Evolutionary conservation across 108 stramenopile species (phyloP).

Genomic region (Conticribra weissflogii): DNA sequence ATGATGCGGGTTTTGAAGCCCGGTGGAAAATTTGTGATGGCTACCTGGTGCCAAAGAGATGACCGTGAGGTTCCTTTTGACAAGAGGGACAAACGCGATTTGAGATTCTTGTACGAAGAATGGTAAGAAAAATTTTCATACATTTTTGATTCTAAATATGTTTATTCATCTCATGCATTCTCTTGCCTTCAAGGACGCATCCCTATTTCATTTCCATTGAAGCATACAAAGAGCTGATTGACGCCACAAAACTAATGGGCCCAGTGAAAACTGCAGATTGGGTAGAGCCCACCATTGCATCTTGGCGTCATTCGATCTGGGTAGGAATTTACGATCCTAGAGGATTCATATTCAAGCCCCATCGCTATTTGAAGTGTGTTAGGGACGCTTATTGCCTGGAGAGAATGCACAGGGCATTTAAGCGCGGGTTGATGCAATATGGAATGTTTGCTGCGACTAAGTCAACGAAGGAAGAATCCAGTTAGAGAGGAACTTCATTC

Average conservation of each 20-base stretch:
- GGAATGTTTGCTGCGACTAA: slow-evolving; percentile 94
- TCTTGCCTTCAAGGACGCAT: slow-evolving; percentile 67
- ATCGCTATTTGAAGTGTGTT: slow-evolving; percentile 83
- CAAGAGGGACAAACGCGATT: slow-evolving; percentile 85
- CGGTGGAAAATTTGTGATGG: slow-evolving; percentile 95
- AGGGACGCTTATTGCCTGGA: slow-evolving; percentile 94
- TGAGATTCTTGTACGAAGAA: slow-evolving; percentile 96
- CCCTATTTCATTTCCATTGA: slow-evolving; percentile 97
- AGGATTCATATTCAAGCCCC: slow-evolving; percentile 90
- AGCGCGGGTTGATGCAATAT: slow-evolving; percentile 96
- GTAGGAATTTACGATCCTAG: slow-evolving; percentile 93
- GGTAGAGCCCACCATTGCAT: slow-evolving; percentile 87
- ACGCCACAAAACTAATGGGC: slow-evolving; percentile 88
- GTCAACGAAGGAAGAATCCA: slow-evolving; percentile 34
- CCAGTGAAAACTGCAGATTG: slow-evolving; percentile 87
- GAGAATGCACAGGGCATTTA: slow-evolving; percentile 95
- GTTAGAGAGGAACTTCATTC: too few relatives aligned
- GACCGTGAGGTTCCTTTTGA: slow-evolving; percentile 81
- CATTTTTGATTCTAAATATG: slow-evolving; percentile 1
- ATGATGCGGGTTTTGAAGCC: slow-evolving; percentile 98
- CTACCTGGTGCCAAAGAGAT: slow-evolving; percentile 97
- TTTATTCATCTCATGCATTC: background rate
- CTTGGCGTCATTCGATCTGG: slow-evolving; percentile 96
- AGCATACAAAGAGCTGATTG: slow-evolving; percentile 86
- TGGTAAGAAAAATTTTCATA: slow-evolving; percentile 62